Percentiles rank a stretch among this genome's conserved stretches.
Evolutionary conservation across 371 early-diverging fungal species (phyloP).

Genomic region (Mortierella sp.): DNA sequence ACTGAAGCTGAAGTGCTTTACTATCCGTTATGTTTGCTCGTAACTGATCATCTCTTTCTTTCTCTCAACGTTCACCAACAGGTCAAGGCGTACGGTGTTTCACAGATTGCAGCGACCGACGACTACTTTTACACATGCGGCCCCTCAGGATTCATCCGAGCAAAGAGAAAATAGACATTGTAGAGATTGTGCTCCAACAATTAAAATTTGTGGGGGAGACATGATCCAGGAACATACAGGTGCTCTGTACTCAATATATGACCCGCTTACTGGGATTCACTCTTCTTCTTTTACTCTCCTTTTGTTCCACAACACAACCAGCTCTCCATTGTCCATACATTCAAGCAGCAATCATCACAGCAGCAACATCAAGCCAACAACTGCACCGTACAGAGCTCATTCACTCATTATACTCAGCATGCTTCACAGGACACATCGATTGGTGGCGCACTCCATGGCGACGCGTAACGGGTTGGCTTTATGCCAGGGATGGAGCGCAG

Average conservation of each 20-base stretch:
- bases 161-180: conserved; percentile 31
- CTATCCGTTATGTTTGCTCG: neutral
- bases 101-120: conserved; percentile 61
- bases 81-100: conserved; percentile 63
- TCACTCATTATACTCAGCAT: neutral
- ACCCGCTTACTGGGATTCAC: neutral
- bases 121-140: conserved; percentile 64
- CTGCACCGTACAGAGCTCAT: neutral
- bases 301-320: neutral
- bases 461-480: neutral
- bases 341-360: neutral
- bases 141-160: conserved; percentile 65
- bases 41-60: no score
- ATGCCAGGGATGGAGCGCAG: neutral
- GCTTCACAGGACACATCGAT: neutral
- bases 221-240: neutral
- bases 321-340: neutral
- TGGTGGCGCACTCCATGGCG: neutral
- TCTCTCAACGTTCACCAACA: neutral
- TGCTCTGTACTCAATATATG: no score
- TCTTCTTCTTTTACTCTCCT: neutral
- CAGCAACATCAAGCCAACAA: neutral
- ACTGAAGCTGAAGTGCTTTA: neutral
- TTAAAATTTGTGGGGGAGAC: neutral
- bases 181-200: neutral